Conservation (phyloP, 2,329 filamentous ascomycete species). For the Phialocephala sp. region DNA sequence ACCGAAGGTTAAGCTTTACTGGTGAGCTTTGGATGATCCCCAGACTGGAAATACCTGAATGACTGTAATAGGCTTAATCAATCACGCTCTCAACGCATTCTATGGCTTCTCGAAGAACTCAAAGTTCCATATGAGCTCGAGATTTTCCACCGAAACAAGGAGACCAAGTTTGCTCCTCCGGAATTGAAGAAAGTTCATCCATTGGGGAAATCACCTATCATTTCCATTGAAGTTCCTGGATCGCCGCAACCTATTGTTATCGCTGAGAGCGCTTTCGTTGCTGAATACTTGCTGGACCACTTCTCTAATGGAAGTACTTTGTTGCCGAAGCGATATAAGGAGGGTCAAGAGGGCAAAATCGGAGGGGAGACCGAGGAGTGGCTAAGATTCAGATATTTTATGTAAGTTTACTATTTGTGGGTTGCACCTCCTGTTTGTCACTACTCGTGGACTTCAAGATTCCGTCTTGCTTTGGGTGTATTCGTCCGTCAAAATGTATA, state of each 20-base stretch:
- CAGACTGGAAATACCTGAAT: constrained; percentile 1
- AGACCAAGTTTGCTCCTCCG: constrained; percentile 71
- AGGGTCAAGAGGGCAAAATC: constrained; percentile 61
- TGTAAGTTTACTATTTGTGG: constrained; percentile 78
- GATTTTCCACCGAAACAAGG: constrained; percentile 71
- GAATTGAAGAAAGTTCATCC: constrained; percentile 81
- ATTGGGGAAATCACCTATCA: constrained; percentile 83
- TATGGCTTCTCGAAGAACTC: constrained; percentile 74
- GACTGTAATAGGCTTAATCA: constrained; percentile 39
- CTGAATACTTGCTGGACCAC: constrained; percentile 80
- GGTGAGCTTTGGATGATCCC: constrained; percentile 45
- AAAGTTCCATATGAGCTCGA: constrained; percentile 80
- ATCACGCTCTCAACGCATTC: constrained; percentile 62
- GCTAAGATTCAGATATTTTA: constrained; percentile 67
- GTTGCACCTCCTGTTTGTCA: constrained; percentile 68
- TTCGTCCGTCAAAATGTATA: background rate
- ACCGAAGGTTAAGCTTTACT: constrained; percentile 60
- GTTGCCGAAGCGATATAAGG: constrained; percentile 59
- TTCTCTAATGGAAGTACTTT: constrained; percentile 53
- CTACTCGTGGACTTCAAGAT: constrained; percentile 49
- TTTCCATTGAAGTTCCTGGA: constrained; percentile 63
- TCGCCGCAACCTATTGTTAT: constrained; percentile 60
- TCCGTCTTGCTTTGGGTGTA: background rate
- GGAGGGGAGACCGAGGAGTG: constrained; percentile 66
- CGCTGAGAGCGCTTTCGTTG: constrained; percentile 82